phyloP scores from a whole-genome alignment of 169 alveolate genomes.

The Eimeria zaria region DNA sequence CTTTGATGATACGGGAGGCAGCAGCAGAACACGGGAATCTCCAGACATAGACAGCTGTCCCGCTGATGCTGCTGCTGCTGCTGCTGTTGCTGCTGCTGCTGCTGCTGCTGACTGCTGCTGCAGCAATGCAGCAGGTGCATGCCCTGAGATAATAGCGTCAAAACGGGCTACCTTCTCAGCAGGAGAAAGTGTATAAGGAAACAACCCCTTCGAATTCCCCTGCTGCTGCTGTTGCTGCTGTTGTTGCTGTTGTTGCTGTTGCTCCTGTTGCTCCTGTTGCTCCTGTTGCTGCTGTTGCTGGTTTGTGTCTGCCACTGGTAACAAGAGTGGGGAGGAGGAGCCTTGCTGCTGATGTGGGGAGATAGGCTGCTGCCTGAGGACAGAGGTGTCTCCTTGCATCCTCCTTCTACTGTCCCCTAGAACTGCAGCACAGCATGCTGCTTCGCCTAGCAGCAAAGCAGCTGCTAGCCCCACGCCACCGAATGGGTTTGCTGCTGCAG shows the following conservation, averaged over 20 bases:
- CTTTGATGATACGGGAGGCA: background rate
- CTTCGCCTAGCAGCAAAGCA: constrained; percentile 11
- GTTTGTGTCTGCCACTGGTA: background rate
- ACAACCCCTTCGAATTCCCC: background rate
- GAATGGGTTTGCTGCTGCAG: constrained; percentile 62
- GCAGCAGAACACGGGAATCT: constrained; percentile 44
- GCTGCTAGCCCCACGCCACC: constrained; percentile 37
- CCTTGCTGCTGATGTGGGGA: background rate
- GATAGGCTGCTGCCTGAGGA: constrained; percentile 17
- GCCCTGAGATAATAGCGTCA: constrained; percentile 31
- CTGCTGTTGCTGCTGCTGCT: constrained; percentile 52
- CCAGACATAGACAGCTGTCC: no score
- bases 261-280: background rate
- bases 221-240: constrained; percentile 56
- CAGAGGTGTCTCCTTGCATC: background rate
- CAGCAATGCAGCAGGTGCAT: background rate
- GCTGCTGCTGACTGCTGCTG: constrained; percentile 26
- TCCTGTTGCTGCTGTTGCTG: background rate
- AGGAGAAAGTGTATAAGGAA: background rate
- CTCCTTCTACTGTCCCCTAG: background rate
- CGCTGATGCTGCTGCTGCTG: constrained; percentile 38
- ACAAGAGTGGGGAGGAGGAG: background rate
- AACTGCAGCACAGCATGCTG: constrained; percentile 47
- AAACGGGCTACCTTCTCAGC: constrained; percentile 1
- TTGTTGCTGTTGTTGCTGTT: constrained; percentile 41